Conservation (phyloP, 169 alveolate genomes). For the Babesia ovis region DNA sequence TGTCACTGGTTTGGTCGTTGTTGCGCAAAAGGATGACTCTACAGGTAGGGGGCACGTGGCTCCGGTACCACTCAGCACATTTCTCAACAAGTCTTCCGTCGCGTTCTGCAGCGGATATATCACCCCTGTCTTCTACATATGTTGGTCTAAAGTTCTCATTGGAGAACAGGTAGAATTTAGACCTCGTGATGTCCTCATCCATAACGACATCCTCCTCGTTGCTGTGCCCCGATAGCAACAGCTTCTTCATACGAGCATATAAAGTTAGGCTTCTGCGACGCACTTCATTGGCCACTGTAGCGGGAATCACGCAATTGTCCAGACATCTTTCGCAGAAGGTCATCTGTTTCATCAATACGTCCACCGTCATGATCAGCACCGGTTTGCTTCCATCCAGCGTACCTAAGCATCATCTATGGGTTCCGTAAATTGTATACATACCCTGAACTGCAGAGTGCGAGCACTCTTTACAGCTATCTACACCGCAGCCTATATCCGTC, state of each 20-base stretch:
- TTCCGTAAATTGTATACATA: background rate
- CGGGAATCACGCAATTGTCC: conserved; percentile 62
- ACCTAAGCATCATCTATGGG: background rate
- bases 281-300: conserved; percentile 58
- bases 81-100: conserved; percentile 30
- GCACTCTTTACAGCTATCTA: conserved; percentile 31
- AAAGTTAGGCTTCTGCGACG: conserved; percentile 47
- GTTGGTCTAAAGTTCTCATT: conserved; percentile 55
- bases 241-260: conserved; percentile 50
- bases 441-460: conserved; percentile 15
- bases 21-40: conserved; percentile 16
- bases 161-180: conserved; percentile 46
- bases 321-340: conserved; percentile 48
- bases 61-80: conserved; percentile 64
- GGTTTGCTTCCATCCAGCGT: conserved; percentile 22
- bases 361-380: conserved; percentile 45
- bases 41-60: conserved; percentile 12
- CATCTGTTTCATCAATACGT: conserved; percentile 51
- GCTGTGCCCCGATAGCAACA: background rate
- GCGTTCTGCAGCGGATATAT: conserved; percentile 28
- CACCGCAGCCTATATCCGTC: conserved; percentile 61
- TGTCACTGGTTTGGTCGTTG: background rate
- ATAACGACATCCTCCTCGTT: background rate
- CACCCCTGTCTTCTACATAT: conserved; percentile 31
- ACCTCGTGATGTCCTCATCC: background rate